Conservation (phyloP, 1,139 yeast species). For the Saccharomyces uvarum region DNA sequence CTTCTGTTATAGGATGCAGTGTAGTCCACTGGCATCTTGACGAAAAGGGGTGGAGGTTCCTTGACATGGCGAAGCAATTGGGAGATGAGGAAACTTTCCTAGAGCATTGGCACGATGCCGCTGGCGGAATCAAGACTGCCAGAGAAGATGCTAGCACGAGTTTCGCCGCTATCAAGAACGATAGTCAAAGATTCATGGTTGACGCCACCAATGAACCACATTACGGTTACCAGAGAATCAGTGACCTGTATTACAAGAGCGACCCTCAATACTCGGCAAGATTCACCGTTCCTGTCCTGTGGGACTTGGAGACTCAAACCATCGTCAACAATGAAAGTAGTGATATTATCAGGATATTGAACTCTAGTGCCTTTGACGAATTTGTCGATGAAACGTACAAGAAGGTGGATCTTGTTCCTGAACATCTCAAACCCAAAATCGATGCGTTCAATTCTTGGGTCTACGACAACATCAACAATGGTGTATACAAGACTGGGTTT, state of each 20-base stretch:
- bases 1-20: slow-evolving; percentile 50
- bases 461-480: slow-evolving; percentile 80
- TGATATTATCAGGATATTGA: slow-evolving; percentile 79
- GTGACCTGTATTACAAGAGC: slow-evolving; percentile 68
- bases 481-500: slow-evolving; percentile 90
- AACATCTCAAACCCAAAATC: slow-evolving; percentile 44
- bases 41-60: slow-evolving; percentile 79
- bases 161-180: slow-evolving; percentile 15
- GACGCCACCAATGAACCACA: slow-evolving; percentile 53
- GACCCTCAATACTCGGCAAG: slow-evolving; percentile 71
- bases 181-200: slow-evolving; percentile 18
- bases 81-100: slow-evolving; percentile 40
- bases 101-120: slow-evolving; percentile 10
- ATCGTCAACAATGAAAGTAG: slow-evolving; percentile 87
- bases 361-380: slow-evolving; percentile 54
- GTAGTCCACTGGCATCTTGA: slow-evolving; percentile 90
- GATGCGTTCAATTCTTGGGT: slow-evolving; percentile 81
- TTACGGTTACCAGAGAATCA: slow-evolving; percentile 52
- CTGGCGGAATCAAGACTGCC: slow-evolving; percentile 22
- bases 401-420: slow-evolving; percentile 59
- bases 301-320: slow-evolving; percentile 77
- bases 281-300: slow-evolving; percentile 84
- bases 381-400: slow-evolving; percentile 42
- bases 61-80: slow-evolving; percentile 36
- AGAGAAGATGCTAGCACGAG: slow-evolving; percentile 12